Evolutionary conservation across 192 early-diverging fungal genomes (phyloP).

Genomic region (Jimgerdemannia flammicorona): DNA sequence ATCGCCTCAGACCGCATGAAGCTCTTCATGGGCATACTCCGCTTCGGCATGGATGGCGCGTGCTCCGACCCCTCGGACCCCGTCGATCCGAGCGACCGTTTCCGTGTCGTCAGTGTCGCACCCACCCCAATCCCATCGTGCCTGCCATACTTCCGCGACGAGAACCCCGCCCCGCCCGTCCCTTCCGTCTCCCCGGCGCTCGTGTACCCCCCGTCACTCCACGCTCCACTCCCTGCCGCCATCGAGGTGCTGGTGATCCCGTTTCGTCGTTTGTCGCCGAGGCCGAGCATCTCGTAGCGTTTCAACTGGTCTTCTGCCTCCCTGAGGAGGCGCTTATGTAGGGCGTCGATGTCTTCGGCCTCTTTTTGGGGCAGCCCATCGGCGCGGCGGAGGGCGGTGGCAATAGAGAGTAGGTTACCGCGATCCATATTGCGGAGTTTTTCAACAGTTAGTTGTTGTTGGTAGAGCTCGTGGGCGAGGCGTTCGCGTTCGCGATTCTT

Average conservation of each 20-base stretch:
- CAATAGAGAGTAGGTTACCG: slow-evolving; percentile 23
- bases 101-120: neutral
- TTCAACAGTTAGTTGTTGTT: slow-evolving; percentile 47
- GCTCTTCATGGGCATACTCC: neutral
- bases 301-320: slow-evolving; percentile 44
- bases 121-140: neutral
- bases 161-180: neutral
- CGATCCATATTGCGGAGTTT: slow-evolving; percentile 42
- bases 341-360: slow-evolving; percentile 16
- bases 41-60: neutral
- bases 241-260: neutral
- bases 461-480: slow-evolving; percentile 47
- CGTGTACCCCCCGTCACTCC: neutral
- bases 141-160: neutral
- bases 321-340: slow-evolving; percentile 32
- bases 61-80: neutral
- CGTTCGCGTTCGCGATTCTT: slow-evolving; percentile 56
- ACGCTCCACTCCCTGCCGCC: neutral
- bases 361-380: slow-evolving; percentile 8
- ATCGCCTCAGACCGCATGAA: neutral
- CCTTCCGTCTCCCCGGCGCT: neutral
- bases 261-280: slow-evolving; percentile 25
- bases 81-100: neutral
- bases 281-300: slow-evolving; percentile 43
- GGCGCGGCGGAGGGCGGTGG: slow-evolving; percentile 18